phyloP scores from a whole-genome alignment of 2,329 filamentous ascomycete genomes.

The Phoma sp. region DNA sequence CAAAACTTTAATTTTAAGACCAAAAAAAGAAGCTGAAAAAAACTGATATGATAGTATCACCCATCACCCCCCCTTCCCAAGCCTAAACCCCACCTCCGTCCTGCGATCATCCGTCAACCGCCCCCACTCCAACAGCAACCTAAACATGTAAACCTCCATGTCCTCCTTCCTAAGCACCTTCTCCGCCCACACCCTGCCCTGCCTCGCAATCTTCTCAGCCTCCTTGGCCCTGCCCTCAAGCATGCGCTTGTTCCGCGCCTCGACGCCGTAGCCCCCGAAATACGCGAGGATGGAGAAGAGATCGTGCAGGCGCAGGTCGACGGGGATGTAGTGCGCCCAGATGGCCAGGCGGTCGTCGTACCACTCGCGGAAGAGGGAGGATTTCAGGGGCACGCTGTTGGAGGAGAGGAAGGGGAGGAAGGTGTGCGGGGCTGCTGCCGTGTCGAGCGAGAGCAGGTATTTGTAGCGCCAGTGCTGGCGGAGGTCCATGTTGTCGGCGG shows the following conservation, averaged over 20 bases:
- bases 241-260: slow-evolving; percentile 33
- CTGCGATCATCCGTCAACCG: slow-evolving; percentile 45
- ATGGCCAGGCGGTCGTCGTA: slow-evolving; percentile 74
- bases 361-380: slow-evolving; percentile 78
- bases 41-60: no score
- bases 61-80: slow-evolving; percentile 20
- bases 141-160: slow-evolving; percentile 81
- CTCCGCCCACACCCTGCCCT: slow-evolving; percentile 40
- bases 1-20: no score
- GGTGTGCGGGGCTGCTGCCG: slow-evolving; percentile 68
- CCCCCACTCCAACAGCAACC: slow-evolving; percentile 74
- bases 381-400: slow-evolving; percentile 70
- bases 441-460: slow-evolving; percentile 75
- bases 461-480: slow-evolving; percentile 68
- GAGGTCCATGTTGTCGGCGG: slow-evolving; percentile 56
- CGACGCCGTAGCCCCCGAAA: slow-evolving; percentile 56
- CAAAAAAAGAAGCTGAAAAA: no score
- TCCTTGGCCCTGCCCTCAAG: slow-evolving; percentile 33
- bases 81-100: slow-evolving; percentile 42
- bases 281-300: slow-evolving; percentile 77
- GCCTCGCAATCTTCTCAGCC: slow-evolving; percentile 42
- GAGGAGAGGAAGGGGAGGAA: slow-evolving; percentile 71
- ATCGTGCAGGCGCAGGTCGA: slow-evolving; percentile 75
- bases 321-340: slow-evolving; percentile 81
- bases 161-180: slow-evolving; percentile 57